Evolutionary conservation across 176 grass and related monocot genomes (phyloP).

Genomic region (Ampelocalamus luodianensis): DNA sequence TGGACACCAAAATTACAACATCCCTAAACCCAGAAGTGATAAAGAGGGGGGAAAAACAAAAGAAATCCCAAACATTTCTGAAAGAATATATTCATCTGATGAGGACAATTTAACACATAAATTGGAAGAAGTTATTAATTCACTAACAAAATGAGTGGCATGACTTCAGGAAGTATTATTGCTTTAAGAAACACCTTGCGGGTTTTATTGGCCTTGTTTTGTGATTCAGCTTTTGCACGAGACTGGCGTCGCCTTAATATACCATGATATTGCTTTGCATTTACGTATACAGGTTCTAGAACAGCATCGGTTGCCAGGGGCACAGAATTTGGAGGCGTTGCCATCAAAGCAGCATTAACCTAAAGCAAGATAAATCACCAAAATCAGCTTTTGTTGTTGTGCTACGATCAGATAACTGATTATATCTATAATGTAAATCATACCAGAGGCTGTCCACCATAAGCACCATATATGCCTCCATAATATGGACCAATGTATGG

Average conservation of each 20-base stretch:
- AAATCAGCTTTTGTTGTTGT: background rate
- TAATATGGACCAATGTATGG: constrained; percentile 17
- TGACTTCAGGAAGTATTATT: background rate
- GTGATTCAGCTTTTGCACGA: constrained; percentile 25
- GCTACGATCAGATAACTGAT: background rate
- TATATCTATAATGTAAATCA: background rate
- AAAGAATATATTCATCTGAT: background rate
- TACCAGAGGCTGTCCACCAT: constrained; percentile 26
- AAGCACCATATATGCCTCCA: constrained; percentile 16
- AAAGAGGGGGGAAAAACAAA: background rate
- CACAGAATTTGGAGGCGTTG: constrained; percentile 6
- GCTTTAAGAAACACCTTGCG: background rate
- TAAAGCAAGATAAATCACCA: background rate
- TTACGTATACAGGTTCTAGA: constrained; percentile 2
- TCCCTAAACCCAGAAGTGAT: background rate
- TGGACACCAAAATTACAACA: background rate
- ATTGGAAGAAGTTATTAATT: background rate
- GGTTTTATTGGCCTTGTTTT: background rate
- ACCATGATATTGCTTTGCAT: constrained; percentile 24
- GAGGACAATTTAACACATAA: background rate
- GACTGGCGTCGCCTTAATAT: constrained; percentile 4
- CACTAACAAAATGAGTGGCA: background rate
- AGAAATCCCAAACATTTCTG: background rate
- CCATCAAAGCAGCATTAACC: constrained; percentile 10
- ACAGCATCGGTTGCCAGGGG: background rate